A percentile compares a stretch with the other conserved stretches of the same genome.
phyloP scores from a whole-genome alignment of 192 early-diverging fungal species.

The Lobosporangium transversale region DNA sequence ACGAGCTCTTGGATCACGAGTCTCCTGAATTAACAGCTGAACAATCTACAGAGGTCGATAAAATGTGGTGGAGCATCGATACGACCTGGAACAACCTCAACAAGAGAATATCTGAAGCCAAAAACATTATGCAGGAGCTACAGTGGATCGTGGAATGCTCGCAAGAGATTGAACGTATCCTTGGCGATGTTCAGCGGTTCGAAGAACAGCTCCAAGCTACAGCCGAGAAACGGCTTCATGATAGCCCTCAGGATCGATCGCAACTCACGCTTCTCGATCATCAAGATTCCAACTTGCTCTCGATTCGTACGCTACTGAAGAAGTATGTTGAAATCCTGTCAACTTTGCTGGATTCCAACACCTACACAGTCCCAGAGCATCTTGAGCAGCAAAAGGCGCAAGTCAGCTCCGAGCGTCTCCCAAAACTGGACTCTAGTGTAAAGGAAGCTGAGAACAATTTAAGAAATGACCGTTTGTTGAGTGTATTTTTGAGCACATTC shows the following conservation, averaged over 20 bases:
- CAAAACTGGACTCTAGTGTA: constrained; percentile 6
- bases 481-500: constrained; percentile 15
- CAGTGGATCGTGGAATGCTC: constrained; percentile 47
- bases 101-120: constrained; percentile 21
- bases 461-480: constrained; percentile 32
- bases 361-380: constrained; percentile 19
- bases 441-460: constrained; percentile 17
- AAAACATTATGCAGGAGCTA: constrained; percentile 28
- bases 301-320: constrained; percentile 18
- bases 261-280: constrained; percentile 21
- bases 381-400: constrained; percentile 12
- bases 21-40: constrained; percentile 31
- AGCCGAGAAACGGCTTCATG: constrained; percentile 33
- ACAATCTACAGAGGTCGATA: constrained; percentile 28
- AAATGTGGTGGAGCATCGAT: constrained; percentile 31
- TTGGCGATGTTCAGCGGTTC: constrained; percentile 33
- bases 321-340: constrained; percentile 16
- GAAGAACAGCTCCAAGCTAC: constrained; percentile 29
- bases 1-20: constrained; percentile 42
- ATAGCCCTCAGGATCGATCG: constrained; percentile 21
- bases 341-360: constrained; percentile 17
- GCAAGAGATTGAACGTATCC: constrained; percentile 37
- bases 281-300: constrained; percentile 33
- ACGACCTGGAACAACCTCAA: constrained; percentile 10
- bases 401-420: constrained; percentile 5